Evolutionary conservation across 78 protist genomes (phyloP).

Genomic region (Cavenderia fasciculata): DNA sequence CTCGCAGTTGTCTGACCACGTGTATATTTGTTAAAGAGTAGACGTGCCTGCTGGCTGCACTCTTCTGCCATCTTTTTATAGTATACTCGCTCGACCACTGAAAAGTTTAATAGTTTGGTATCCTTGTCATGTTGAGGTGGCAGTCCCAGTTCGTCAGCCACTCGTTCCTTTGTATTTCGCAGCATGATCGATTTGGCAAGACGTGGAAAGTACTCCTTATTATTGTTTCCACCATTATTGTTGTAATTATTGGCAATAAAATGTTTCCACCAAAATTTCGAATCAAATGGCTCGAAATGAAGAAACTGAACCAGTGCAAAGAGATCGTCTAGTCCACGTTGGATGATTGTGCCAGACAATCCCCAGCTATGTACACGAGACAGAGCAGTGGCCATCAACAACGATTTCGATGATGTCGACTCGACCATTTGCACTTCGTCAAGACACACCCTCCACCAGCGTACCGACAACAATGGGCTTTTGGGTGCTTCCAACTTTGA

Average conservation of each 20-base stretch:
- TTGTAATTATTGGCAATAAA: slow-evolving; percentile 1
- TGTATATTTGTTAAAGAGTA: slow-evolving; percentile 32
- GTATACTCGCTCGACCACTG: slow-evolving; percentile 56
- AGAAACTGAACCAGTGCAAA: slow-evolving; percentile 33
- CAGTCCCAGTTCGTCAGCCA: slow-evolving; percentile 28
- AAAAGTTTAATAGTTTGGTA: slow-evolving; percentile 19
- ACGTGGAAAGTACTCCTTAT: not conserved
- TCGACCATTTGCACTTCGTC: slow-evolving; percentile 80
- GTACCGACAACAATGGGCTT: slow-evolving; percentile 7
- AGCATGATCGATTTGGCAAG: slow-evolving; percentile 25
- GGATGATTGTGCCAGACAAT: slow-evolving; percentile 79
- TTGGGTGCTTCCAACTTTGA: slow-evolving; percentile 6
- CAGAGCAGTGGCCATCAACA: not conserved
- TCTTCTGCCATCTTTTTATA: slow-evolving; percentile 63
- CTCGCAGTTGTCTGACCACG: not conserved
- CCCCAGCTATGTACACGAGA: slow-evolving; percentile 27
- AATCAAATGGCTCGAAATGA: not conserved
- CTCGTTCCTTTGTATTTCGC: slow-evolving; percentile 30
- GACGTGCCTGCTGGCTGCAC: slow-evolving; percentile 22
- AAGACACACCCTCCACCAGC: slow-evolving; percentile 72
- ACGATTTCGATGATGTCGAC: not conserved
- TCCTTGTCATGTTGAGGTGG: slow-evolving; percentile 61
- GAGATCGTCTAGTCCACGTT: slow-evolving; percentile 58
- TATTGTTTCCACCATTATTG: not conserved
- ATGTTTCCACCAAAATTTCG: slow-evolving; percentile 59